Conservation (phyloP, 768 basidiomycete genomes). For the Ramaria rubella region DNA sequence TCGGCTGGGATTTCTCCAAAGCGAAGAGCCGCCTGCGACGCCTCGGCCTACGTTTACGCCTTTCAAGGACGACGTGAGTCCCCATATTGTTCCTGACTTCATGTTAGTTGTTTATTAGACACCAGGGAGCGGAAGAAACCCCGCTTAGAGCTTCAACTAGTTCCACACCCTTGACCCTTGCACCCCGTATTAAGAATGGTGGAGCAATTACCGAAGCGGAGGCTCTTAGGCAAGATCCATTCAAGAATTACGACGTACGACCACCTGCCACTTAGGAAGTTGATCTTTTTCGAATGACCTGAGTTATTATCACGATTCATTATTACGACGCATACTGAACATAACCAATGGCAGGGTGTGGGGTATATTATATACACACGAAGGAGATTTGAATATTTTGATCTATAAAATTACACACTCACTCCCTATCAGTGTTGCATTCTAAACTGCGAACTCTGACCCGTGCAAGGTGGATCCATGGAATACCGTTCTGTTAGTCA, state of each 20-base stretch:
- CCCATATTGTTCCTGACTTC: not conserved
- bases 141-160: not conserved
- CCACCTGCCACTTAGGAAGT: no score
- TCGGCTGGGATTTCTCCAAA: not conserved
- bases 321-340: no score
- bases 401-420: no score
- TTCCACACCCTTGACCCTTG: conserved; percentile 63
- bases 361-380: no score
- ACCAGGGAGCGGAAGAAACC: not conserved
- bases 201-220: conserved; percentile 60
- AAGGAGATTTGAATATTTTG: no score
- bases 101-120: conserved; percentile 16
- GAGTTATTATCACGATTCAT: not conserved
- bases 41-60: conserved; percentile 53
- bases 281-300: no score
- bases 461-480: no score
- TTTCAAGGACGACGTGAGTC: conserved; percentile 60
- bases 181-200: conserved; percentile 36
- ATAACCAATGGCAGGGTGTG: no score
- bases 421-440: no score
- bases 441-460: no score
- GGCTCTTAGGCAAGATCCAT: conserved; percentile 68
- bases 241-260: conserved; percentile 58
- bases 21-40: conserved; percentile 32
- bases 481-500: no score